Evolutionary conservation across 345 rosid genomes (phyloP).

Genomic region (Gossypium longicalyx): DNA sequence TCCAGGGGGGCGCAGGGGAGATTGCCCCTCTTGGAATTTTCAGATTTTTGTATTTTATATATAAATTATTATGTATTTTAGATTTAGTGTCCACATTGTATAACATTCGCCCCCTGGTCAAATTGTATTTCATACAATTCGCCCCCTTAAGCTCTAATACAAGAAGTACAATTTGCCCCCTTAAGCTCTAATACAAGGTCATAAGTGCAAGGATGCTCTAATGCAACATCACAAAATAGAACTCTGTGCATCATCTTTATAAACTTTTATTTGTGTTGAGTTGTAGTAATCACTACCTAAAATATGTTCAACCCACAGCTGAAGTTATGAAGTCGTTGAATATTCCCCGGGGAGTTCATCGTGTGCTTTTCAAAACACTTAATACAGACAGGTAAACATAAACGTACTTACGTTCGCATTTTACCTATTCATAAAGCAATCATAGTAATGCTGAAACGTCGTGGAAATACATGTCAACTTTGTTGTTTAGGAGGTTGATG

Average conservation of each 20-base stretch:
- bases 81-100: too few species aligned
- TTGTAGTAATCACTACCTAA: neutral
- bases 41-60: too few species aligned
- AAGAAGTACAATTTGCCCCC: too few species aligned
- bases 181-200: too few species aligned
- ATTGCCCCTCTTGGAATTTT: too few species aligned
- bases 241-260: neutral
- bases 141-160: too few species aligned
- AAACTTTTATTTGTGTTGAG: neutral
- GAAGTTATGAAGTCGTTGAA: slow-evolving; percentile 56
- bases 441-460: neutral
- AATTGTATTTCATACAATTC: too few species aligned
- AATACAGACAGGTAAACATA: slow-evolving; percentile 58
- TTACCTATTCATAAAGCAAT: neutral
- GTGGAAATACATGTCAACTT: neutral
- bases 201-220: too few species aligned
- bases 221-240: neutral
- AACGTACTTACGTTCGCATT: neutral
- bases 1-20: too few species aligned
- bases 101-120: too few species aligned
- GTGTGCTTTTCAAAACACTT: slow-evolving; percentile 60
- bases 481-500: slow-evolving; percentile 34
- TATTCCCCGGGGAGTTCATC: slow-evolving; percentile 53
- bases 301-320: slow-evolving; percentile 30
- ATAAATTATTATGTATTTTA: too few species aligned